phyloP scores from a whole-genome alignment of 2,329 filamentous ascomycete species.

The Magnaporthiopsis rhizophila region DNA sequence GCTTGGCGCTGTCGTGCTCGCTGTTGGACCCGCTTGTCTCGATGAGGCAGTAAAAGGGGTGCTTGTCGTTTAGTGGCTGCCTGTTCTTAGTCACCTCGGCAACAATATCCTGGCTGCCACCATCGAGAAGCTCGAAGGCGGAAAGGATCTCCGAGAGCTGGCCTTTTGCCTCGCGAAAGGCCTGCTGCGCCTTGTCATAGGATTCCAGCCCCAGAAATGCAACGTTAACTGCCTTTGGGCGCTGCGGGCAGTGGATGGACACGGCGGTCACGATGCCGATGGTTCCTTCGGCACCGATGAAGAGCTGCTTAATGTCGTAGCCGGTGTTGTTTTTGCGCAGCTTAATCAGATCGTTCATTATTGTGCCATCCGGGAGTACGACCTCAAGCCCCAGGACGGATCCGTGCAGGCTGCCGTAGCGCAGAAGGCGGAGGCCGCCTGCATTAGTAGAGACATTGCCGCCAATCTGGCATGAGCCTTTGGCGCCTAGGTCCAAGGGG shows the following conservation, averaged over 20 bases:
- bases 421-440: slow-evolving; percentile 77
- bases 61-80: slow-evolving; percentile 69
- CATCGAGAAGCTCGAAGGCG: slow-evolving; percentile 96
- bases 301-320: slow-evolving; percentile 93
- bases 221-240: slow-evolving; percentile 83
- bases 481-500: slow-evolving; percentile 93
- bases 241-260: slow-evolving; percentile 81
- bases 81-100: slow-evolving; percentile 66
- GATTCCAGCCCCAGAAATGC: slow-evolving; percentile 88
- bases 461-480: slow-evolving; percentile 93
- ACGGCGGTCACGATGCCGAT: slow-evolving; percentile 90
- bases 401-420: slow-evolving; percentile 92
- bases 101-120: slow-evolving; percentile 70
- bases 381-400: slow-evolving; percentile 88
- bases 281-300: slow-evolving; percentile 92
- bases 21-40: slow-evolving; percentile 93
- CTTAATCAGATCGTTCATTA: slow-evolving; percentile 80
- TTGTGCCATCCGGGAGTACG: slow-evolving; percentile 85
- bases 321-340: slow-evolving; percentile 98
- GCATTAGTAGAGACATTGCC: slow-evolving; percentile 96
- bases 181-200: slow-evolving; percentile 78
- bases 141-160: slow-evolving; percentile 93
- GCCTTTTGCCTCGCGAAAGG: slow-evolving; percentile 81
- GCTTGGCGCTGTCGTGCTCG: slow-evolving; percentile 88
- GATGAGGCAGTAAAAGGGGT: slow-evolving; percentile 93